Conservation (phyloP, 75 land plant genomes). For the Pinus albicaulis region DNA sequence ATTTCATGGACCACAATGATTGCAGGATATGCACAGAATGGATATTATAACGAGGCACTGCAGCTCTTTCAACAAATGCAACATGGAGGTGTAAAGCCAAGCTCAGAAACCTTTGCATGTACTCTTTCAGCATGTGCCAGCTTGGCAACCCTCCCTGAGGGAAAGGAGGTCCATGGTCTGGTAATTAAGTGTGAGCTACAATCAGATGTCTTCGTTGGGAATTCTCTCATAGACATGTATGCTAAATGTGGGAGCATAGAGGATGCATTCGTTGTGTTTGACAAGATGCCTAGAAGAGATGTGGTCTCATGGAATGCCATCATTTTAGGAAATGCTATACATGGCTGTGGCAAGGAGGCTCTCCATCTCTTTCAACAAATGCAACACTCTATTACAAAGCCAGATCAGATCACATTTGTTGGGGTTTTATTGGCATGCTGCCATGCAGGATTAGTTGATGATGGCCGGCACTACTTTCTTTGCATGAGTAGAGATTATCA, state of each 20-base stretch:
- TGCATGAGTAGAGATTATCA: slow-evolving; percentile 5
- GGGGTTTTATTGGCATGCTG: slow-evolving; percentile 9
- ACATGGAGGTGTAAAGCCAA: slow-evolving; percentile 1
- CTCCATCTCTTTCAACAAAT: slow-evolving; percentile 5
- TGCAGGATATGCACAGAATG: slow-evolving; percentile 12
- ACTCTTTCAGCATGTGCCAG: slow-evolving; percentile 11
- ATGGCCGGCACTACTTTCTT: slow-evolving; percentile 6
- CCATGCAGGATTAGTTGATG: slow-evolving; percentile 10
- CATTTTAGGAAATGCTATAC: slow-evolving; percentile 4
- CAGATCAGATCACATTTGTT: slow-evolving; percentile 16
- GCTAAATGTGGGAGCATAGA: slow-evolving; percentile 12
- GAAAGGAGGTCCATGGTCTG: slow-evolving; percentile 10
- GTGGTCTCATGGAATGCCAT: slow-evolving; percentile 12
- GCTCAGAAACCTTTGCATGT: slow-evolving; percentile 7
- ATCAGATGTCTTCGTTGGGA: slow-evolving; percentile 11
- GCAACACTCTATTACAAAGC: slow-evolving; percentile 1
- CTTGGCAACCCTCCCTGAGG: slow-evolving; percentile 12
- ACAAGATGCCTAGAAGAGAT: slow-evolving; percentile 3
- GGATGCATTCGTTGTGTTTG: slow-evolving; percentile 9
- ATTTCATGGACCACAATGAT: slow-evolving; percentile 17
- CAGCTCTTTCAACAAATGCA: slow-evolving; percentile 18
- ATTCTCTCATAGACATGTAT: slow-evolving; percentile 19
- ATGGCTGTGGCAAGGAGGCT: slow-evolving; percentile 12
- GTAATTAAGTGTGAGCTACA: background rate
- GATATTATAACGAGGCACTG: slow-evolving; percentile 14